phyloP scores from a whole-genome alignment of 2,329 filamentous ascomycete genomes.

The Paecilomyces sp. region DNA sequence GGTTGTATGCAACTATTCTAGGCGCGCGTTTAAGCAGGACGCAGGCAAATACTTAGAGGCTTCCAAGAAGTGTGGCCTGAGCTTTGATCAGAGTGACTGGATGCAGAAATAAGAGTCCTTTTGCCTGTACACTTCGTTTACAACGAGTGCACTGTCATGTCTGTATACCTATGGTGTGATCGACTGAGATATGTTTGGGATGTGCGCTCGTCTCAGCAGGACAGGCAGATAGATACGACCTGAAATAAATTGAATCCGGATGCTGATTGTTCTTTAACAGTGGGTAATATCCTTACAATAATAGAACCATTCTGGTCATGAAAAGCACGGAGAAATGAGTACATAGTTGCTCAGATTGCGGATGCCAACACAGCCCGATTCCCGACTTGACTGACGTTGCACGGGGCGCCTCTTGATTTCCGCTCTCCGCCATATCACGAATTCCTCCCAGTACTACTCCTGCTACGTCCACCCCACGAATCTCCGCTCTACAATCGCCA shows the following conservation, averaged over 20 bases:
- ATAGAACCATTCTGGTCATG: background rate
- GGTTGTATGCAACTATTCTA: background rate
- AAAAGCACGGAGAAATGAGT: background rate
- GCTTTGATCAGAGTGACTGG: background rate
- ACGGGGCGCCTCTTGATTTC: background rate
- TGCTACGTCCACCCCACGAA: background rate
- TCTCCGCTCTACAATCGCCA: background rate
- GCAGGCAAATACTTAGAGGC: background rate
- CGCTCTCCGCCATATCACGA: background rate
- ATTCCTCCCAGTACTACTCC: background rate
- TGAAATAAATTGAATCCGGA: background rate
- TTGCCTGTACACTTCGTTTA: background rate
- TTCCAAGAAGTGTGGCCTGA: background rate
- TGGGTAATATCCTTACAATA: background rate
- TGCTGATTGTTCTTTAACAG: background rate
- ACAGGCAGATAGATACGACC: too few relatives aligned
- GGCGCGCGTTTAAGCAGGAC: background rate
- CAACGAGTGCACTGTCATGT: background rate
- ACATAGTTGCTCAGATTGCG: background rate
- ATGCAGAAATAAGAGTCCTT: background rate
- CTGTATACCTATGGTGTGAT: background rate
- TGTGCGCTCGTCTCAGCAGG: too few relatives aligned
- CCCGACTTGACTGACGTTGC: background rate
- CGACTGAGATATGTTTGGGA: background rate
- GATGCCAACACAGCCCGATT: background rate